A percentile compares a stretch with the other conserved stretches of the same genome.
phyloP scores from a whole-genome alignment of 139 green algal genomes.

The Desmodesmus armatus region DNA sequence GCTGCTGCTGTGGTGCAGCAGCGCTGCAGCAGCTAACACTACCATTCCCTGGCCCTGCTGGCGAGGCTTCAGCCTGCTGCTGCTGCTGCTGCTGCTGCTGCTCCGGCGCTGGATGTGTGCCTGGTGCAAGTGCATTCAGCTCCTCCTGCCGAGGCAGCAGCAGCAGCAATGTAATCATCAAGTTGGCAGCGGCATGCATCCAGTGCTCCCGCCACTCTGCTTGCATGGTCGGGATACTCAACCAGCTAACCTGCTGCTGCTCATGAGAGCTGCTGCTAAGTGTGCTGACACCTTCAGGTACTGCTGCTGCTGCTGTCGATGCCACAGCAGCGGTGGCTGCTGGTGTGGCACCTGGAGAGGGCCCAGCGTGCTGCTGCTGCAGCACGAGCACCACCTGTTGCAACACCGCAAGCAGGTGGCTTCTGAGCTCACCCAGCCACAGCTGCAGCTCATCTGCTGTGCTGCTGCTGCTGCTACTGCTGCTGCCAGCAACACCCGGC shows the following conservation, averaged over 20 bases:
- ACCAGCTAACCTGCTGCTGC: background rate
- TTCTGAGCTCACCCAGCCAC: background rate
- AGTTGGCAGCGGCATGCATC: background rate
- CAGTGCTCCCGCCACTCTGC: background rate
- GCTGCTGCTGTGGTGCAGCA: conserved; percentile 12
- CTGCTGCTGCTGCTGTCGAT: background rate
- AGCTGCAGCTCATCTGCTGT: background rate
- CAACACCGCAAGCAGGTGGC: background rate
- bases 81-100: background rate
- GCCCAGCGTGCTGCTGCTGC: background rate
- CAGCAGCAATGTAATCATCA: background rate
- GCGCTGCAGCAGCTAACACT: too few species aligned
- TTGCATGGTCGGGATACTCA: background rate
- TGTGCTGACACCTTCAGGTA: background rate
- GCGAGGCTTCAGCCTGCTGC: too few species aligned
- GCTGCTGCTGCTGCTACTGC: background rate
- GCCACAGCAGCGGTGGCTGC: background rate
- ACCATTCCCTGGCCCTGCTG: too few species aligned
- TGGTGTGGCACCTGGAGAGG: background rate
- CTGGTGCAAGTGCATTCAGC: background rate
- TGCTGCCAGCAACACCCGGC: background rate
- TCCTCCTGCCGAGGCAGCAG: background rate
- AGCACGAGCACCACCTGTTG: background rate
- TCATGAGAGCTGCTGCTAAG: background rate
- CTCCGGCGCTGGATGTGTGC: background rate